Conservation (phyloP, 371 early-diverging fungal species). For the Mortierella sp. region DNA sequence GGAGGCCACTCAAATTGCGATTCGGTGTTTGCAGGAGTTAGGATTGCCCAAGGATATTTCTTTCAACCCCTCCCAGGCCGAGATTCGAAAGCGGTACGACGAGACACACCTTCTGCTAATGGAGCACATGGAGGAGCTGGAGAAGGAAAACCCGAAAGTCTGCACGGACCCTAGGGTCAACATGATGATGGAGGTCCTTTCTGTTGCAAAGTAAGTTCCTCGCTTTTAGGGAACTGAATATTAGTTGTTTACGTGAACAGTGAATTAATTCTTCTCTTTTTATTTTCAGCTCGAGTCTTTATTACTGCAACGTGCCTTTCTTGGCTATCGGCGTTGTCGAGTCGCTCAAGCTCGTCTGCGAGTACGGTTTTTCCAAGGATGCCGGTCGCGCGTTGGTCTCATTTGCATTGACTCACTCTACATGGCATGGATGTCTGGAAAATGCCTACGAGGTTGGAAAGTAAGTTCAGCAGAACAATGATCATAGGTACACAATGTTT, state of each 20-base stretch:
- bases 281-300: conserved; percentile 22
- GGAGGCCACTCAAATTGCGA: conserved; percentile 18
- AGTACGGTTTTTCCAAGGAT: conserved; percentile 36
- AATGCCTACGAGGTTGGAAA: conserved; percentile 49
- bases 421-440: conserved; percentile 45
- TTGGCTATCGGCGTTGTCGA: conserved; percentile 34
- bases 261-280: neutral
- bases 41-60: conserved; percentile 22
- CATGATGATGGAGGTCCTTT: conserved; percentile 38
- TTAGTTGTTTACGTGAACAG: neutral
- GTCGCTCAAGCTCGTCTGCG: conserved; percentile 31
- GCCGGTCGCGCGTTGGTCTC: conserved; percentile 37
- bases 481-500: neutral
- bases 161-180: conserved; percentile 22
- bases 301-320: conserved; percentile 37
- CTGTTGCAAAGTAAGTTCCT: conserved; percentile 19
- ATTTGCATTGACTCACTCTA: conserved; percentile 48
- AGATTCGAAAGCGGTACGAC: conserved; percentile 24
- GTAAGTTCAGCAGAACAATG: conserved; percentile 13
- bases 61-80: conserved; percentile 22
- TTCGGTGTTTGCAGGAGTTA: conserved; percentile 27
- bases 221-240: neutral
- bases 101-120: conserved; percentile 16
- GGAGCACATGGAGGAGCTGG: conserved; percentile 11
- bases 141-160: conserved; percentile 11